Evolutionary conservation across 176 grass and related monocot species (phyloP).

Genomic region (Lolium perenne): DNA sequence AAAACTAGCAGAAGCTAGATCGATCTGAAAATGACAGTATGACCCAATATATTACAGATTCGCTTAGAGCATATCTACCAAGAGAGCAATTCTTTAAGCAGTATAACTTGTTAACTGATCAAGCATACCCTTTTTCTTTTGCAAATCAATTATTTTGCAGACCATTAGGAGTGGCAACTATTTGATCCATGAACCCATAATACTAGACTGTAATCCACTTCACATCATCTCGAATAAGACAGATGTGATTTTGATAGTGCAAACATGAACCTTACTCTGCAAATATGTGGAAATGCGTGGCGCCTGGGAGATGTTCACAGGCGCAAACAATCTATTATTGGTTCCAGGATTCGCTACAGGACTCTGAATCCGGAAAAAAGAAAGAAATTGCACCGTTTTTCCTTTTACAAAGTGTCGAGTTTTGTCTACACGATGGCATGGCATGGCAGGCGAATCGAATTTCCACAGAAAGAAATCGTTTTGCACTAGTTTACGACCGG

Average conservation of each 20-base stretch:
- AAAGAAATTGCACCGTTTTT: not conserved
- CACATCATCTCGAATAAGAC: not conserved
- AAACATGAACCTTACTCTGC: not conserved
- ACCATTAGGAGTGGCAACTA: not conserved
- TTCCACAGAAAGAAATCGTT: too few species aligned
- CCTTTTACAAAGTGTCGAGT: not conserved
- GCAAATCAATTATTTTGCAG: not conserved
- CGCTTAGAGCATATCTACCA: too few species aligned
- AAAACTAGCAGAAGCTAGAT: not conserved
- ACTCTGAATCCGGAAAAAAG: not conserved
- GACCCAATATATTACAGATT: not conserved
- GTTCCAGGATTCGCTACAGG: not conserved
- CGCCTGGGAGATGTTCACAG: not conserved
- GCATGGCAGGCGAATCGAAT: not conserved
- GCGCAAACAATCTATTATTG: not conserved
- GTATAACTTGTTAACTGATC: not conserved
- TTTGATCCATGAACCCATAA: not conserved
- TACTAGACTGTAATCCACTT: not conserved
- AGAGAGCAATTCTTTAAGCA: not conserved
- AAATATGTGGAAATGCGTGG: not conserved
- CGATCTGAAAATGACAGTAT: not conserved
- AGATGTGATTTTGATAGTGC: not conserved
- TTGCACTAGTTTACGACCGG: not conserved
- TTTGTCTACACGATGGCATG: not conserved
- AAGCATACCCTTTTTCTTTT: not conserved